Percentiles rank a stretch among this genome's conserved stretches.
Evolutionary conservation across 768 basidiomycete genomes (phyloP).

Genomic region (Mycena galopus): DNA sequence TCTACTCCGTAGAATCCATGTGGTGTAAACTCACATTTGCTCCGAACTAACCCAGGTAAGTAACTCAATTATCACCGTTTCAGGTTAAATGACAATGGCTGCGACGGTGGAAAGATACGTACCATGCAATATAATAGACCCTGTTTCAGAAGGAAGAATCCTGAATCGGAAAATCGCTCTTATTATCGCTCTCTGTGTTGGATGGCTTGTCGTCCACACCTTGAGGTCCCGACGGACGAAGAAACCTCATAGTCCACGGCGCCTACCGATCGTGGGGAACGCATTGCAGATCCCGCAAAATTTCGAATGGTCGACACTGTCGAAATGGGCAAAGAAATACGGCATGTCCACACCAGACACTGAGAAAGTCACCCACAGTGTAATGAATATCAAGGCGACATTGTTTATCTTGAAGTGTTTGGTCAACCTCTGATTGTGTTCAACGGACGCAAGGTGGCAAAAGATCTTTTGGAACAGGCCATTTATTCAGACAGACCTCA

Average conservation of each 20-base stretch:
- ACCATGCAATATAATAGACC: too few species aligned
- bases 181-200: neutral
- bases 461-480: slow-evolving; percentile 42
- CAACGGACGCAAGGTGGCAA: slow-evolving; percentile 42
- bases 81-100: too few species aligned
- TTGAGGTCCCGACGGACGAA: neutral
- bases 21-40: too few species aligned
- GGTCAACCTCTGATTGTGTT: slow-evolving; percentile 42
- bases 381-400: too few species aligned
- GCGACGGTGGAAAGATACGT: too few species aligned
- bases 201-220: neutral
- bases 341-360: neutral
- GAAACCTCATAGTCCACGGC: slow-evolving; percentile 41
- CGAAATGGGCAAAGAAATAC: slow-evolving; percentile 38
- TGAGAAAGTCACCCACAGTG: neutral
- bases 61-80: too few species aligned
- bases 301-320: slow-evolving; percentile 37
- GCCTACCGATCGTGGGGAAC: slow-evolving; percentile 40
- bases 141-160: too few species aligned
- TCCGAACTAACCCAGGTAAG: too few species aligned
- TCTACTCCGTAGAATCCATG: too few species aligned
- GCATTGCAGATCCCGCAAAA: slow-evolving; percentile 22
- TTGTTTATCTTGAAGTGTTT: slow-evolving; percentile 21
- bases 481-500: slow-evolving; percentile 49
- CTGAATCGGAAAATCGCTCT: too few species aligned